A percentile compares a stretch with the other conserved stretches of the same genome.
These are phyloP conservation scores for Cynara cardunculus DNA, from an alignment of 129 eudicot species.

Conservation along the genomic window DNA sequence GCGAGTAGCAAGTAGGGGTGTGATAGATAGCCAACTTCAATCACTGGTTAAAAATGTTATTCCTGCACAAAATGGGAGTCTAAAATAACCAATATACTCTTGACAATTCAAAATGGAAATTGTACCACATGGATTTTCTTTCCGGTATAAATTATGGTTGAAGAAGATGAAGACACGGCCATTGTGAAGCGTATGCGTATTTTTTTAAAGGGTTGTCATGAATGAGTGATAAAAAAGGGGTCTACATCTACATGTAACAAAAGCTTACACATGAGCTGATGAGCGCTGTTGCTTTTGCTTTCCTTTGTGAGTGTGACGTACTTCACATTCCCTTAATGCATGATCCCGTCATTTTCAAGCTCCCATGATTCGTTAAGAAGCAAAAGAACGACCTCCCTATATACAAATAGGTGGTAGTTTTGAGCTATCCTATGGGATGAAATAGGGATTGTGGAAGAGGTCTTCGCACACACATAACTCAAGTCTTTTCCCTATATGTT, in stretches of 20 bases:
- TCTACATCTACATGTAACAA: neutral
- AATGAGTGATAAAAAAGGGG: neutral
- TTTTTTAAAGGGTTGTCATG: neutral
- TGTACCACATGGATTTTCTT: neutral
- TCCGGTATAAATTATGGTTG: neutral
- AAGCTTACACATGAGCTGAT: too few species aligned
- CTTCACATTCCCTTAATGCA: too few species aligned
- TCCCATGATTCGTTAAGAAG: too few species aligned
- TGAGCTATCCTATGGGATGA: neutral
- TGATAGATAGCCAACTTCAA: too few species aligned
- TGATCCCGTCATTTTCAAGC: too few species aligned
- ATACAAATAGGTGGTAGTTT: neutral
- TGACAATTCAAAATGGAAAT: neutral
- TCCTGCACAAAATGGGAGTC: neutral
- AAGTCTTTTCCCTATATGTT: neutral
- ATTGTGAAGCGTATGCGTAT: neutral
- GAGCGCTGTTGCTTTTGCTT: neutral
- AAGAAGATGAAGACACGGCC: neutral
- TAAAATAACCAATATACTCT: neutral
- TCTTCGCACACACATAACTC: neutral
- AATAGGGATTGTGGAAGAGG: neutral
- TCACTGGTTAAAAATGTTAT: neutral
- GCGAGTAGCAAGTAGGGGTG: too few species aligned
- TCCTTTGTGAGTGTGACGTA: neutral
- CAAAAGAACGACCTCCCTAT: too few species aligned